These are phyloP conservation scores for Eimeria necatrix DNA, from an alignment of 169 alveolate species.

Conservation along the genomic window DNA sequence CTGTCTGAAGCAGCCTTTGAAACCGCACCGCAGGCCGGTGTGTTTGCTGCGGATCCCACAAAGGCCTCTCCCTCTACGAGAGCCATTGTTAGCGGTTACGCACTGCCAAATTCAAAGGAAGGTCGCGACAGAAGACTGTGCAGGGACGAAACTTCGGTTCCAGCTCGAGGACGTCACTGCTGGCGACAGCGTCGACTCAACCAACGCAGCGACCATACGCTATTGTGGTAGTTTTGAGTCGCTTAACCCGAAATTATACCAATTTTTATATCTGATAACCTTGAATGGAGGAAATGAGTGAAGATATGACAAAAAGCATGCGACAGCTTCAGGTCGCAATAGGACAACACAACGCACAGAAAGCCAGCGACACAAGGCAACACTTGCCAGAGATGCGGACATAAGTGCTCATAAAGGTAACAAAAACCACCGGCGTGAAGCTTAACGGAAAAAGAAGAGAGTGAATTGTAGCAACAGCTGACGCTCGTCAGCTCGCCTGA, in stretches of 20 bases:
- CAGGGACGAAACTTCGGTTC: no score
- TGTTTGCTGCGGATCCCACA: not conserved
- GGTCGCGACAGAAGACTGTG: no score
- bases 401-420: no score
- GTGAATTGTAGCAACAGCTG: not conserved
- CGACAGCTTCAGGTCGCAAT: not conserved
- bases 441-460: no score
- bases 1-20: not conserved
- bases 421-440: no score
- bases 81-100: not conserved
- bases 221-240: no score
- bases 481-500: constrained; percentile 9
- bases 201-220: no score
- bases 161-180: no score
- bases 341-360: not conserved
- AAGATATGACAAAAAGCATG: not conserved
- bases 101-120: no score
- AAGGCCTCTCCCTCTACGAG: constrained; percentile 38
- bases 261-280: no score
- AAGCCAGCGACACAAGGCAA: not conserved
- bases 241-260: no score
- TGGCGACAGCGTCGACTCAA: no score
- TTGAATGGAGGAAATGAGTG: not conserved
- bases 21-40: not conserved
- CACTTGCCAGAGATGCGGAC: not conserved